Conservation (phyloP, 1,139 yeast species). For the Candida labiduridarum region DNA sequence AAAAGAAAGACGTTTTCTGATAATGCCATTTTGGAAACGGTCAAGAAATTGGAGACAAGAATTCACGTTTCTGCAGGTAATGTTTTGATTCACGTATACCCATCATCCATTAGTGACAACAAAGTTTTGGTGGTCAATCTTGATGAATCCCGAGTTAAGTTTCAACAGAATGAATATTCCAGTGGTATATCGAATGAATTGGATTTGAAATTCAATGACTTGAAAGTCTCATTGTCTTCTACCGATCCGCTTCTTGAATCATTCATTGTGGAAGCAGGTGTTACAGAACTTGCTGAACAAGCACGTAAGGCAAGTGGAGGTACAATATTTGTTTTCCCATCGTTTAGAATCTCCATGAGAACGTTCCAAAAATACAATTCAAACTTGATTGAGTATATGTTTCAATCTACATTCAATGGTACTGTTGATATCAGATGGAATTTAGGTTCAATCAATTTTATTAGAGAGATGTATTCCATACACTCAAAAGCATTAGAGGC, state of each 20-base stretch:
- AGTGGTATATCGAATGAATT: constrained; percentile 51
- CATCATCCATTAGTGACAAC: constrained; percentile 73
- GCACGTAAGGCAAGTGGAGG: constrained; percentile 77
- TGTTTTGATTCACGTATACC: constrained; percentile 67
- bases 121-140: constrained; percentile 70
- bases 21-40: constrained; percentile 39
- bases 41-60: constrained; percentile 55
- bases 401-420: constrained; percentile 78
- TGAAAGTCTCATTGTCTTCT: constrained; percentile 65
- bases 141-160: constrained; percentile 60
- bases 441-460: constrained; percentile 86
- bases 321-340: constrained; percentile 75
- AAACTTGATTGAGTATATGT: constrained; percentile 63
- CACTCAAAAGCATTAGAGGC: constrained; percentile 53
- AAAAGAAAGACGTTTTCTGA: constrained; percentile 19
- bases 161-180: constrained; percentile 56
- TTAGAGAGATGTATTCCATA: constrained; percentile 80
- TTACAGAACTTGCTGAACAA: constrained; percentile 56
- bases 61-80: constrained; percentile 61
- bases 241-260: constrained; percentile 48
- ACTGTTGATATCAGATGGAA: constrained; percentile 93
- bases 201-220: constrained; percentile 59
- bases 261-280: constrained; percentile 44
- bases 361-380: constrained; percentile 60
- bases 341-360: constrained; percentile 72